A percentile compares a stretch with the other conserved stretches of the same genome.
Evolutionary conservation across 345 rosid species (phyloP).

Genomic region (Boechera divaricarpa): DNA sequence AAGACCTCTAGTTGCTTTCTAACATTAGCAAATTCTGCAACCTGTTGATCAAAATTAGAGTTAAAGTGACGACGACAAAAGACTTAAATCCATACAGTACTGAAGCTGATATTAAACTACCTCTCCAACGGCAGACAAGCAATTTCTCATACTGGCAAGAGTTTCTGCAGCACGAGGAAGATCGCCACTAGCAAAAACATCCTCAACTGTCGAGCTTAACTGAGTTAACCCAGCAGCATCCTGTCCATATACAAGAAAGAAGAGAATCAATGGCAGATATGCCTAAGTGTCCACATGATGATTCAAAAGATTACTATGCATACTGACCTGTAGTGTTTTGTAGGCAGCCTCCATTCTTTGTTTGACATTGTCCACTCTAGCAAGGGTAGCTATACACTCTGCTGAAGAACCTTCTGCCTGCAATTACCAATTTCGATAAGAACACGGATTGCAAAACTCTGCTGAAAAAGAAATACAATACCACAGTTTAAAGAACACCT

Average conservation of each 20-base stretch:
- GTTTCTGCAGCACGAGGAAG: slow-evolving; percentile 99
- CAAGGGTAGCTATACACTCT: slow-evolving; percentile 86
- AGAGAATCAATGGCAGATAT: not conserved
- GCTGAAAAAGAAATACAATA: not conserved
- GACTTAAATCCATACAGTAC: not conserved
- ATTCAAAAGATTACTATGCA: slow-evolving; percentile 7
- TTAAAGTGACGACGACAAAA: not conserved
- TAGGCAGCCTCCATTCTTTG: slow-evolving; percentile 99
- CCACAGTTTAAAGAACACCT: not conserved
- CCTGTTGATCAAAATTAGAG: slow-evolving; percentile 53
- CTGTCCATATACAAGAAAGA: slow-evolving; percentile 46
- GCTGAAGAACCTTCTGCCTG: slow-evolving; percentile 98
- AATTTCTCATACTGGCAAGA: slow-evolving; percentile 98
- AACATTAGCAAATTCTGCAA: slow-evolving; percentile 97
- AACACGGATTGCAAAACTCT: not conserved
- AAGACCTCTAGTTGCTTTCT: slow-evolving; percentile 93
- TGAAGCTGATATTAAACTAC: slow-evolving; percentile 45
- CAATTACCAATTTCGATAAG: slow-evolving; percentile 20
- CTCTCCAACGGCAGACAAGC: slow-evolving; percentile 99
- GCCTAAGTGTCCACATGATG: slow-evolving; percentile 9
- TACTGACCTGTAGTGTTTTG: slow-evolving; percentile 79
- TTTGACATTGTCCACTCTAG: slow-evolving; percentile 93
- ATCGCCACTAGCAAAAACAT: slow-evolving; percentile 96
- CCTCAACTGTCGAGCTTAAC: slow-evolving; percentile 95
- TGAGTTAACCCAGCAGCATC: slow-evolving; percentile 99